Evolutionary conservation across 2,329 filamentous ascomycete species (phyloP).

Genomic region (Aspergillus eucalypticola): DNA sequence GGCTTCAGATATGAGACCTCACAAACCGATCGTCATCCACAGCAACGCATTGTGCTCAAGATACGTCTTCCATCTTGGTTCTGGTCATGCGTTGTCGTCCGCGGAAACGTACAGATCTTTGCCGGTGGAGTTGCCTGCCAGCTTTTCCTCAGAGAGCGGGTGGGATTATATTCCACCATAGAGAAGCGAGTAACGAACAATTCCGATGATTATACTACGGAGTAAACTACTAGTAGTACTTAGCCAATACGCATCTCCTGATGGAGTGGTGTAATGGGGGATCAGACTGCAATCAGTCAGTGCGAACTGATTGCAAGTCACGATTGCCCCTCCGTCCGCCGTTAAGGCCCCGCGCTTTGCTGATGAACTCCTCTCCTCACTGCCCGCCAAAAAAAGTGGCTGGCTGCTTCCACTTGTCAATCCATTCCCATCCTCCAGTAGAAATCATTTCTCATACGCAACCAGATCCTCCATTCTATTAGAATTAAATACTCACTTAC

Average conservation of each 20-base stretch:
- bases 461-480: background rate
- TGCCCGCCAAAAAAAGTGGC: background rate
- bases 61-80: background rate
- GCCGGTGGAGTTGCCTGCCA: background rate
- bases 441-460: background rate
- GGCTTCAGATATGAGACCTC: background rate
- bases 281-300: too few species aligned
- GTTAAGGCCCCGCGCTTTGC: background rate
- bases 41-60: background rate
- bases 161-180: background rate
- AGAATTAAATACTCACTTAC: background rate
- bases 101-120: background rate
- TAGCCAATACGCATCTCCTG: background rate
- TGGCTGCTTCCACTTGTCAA: background rate
- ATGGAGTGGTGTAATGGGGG: background rate
- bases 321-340: background rate
- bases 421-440: background rate
- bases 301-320: background rate
- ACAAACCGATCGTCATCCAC: background rate
- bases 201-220: too few species aligned
- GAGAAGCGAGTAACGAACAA: background rate
- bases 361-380: too few species aligned
- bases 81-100: slow-evolving; percentile 1
- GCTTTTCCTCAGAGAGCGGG: background rate
- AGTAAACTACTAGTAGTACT: background rate